Percentiles rank a stretch among this genome's conserved stretches.
These are phyloP conservation scores for Trichophyton simii DNA, from an alignment of 2,329 filamentous ascomycete species.

Conservation along the genomic window DNA sequence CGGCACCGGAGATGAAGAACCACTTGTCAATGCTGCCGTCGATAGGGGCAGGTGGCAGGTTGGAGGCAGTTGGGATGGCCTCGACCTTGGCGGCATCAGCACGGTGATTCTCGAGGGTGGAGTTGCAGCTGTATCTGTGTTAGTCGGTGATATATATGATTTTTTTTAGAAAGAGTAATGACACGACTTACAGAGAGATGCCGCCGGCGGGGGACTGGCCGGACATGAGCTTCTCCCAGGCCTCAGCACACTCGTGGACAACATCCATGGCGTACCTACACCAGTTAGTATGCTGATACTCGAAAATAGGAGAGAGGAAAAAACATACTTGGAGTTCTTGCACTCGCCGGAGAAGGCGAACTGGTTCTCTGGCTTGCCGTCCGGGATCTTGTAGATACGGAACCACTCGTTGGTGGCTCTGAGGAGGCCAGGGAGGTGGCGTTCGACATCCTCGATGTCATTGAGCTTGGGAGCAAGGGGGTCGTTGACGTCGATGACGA, in stretches of 20 bases:
- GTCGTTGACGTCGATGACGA: conserved; percentile 97
- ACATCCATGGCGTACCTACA: conserved; percentile 81
- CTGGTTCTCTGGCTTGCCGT: conserved; percentile 99
- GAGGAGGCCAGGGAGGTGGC: conserved; percentile 90
- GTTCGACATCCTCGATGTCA: conserved; percentile 97
- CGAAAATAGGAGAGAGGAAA: not conserved
- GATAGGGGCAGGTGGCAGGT: conserved; percentile 73
- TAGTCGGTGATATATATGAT: not conserved
- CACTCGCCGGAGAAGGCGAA: conserved; percentile 99
- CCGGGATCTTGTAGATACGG: conserved; percentile 99
- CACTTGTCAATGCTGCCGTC: conserved; percentile 98
- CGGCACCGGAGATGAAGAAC: conserved; percentile 99
- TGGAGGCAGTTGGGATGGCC: conserved; percentile 60
- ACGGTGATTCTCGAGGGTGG: conserved; percentile 59
- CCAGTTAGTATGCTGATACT: not conserved
- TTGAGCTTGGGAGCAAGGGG: conserved; percentile 92
- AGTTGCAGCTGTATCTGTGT: conserved; percentile 55
- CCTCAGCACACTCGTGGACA: conserved; percentile 87
- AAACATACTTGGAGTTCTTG: conserved; percentile 89
- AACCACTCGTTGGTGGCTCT: conserved; percentile 99
- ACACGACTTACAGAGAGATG: conserved; percentile 60
- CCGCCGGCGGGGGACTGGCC: conserved; percentile 71
- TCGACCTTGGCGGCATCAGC: conserved; percentile 57
- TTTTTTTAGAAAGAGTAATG: not conserved
- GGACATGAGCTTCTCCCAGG: conserved; percentile 90